These are phyloP conservation scores for Gleditsia sinensis DNA, from an alignment of 306 rosid species.

Conservation along the genomic window DNA sequence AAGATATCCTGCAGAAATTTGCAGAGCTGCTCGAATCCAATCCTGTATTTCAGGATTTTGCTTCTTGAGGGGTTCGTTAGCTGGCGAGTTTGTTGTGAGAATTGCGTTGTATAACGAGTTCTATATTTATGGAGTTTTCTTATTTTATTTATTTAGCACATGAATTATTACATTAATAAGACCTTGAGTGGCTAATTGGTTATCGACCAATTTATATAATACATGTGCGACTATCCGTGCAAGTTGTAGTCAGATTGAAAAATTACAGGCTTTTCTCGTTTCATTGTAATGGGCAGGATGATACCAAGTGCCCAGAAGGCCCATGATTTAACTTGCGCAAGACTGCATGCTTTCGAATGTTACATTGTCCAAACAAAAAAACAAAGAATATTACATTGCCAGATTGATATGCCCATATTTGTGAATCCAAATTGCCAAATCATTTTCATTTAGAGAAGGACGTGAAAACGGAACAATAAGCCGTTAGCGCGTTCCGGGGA, in stretches of 20 bases:
- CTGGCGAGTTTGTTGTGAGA: constrained; percentile 7
- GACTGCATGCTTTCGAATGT: no score
- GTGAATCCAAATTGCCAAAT: background rate
- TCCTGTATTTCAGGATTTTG: constrained; percentile 69
- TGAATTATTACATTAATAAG: constrained; percentile 16
- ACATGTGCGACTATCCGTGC: background rate
- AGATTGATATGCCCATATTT: background rate
- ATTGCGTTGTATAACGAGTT: constrained; percentile 16
- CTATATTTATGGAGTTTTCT: constrained; percentile 10
- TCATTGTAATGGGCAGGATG: no score
- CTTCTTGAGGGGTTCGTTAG: constrained; percentile 33
- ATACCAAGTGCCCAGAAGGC: no score
- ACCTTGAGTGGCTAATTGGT: constrained; percentile 15
- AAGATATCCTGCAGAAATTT: constrained; percentile 62
- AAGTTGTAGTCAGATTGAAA: background rate
- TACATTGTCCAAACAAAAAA: no score
- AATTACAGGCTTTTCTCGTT: no score
- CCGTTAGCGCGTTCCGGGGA: no score
- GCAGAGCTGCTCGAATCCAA: constrained; percentile 77
- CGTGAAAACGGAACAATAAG: background rate
- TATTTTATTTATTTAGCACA: background rate
- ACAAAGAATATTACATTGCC: no score
- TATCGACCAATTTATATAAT: background rate
- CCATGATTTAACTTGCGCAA: background rate
- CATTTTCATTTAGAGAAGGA: background rate